Evolutionary conservation across 2,329 filamentous ascomycete species (phyloP).

Genomic region (Alternaria infectoria): DNA sequence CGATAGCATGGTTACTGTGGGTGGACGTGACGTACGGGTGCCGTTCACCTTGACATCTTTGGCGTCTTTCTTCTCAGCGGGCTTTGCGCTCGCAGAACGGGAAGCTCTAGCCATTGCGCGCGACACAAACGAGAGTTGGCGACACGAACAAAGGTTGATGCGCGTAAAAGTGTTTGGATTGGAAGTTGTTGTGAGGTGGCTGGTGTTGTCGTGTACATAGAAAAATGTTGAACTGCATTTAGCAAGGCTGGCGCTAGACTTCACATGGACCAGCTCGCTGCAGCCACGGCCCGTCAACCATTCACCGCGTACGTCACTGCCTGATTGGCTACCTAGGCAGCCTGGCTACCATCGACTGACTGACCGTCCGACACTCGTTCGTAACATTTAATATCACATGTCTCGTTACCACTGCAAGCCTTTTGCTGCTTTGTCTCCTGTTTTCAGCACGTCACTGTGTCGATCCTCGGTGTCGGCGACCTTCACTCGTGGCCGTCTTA

Average conservation of each 20-base stretch:
- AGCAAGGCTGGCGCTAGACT: constrained; percentile 13
- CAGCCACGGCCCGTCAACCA: constrained; percentile 14
- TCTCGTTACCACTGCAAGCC: neutral
- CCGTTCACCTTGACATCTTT: constrained; percentile 40
- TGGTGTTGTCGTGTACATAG: constrained; percentile 35
- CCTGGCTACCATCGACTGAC: neutral
- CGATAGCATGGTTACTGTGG: constrained; percentile 13
- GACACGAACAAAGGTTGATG: constrained; percentile 19
- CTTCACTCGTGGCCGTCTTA: neutral
- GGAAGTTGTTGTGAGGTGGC: constrained; percentile 21
- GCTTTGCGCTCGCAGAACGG: constrained; percentile 37
- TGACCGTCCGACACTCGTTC: constrained; percentile 7
- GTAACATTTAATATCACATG: neutral
- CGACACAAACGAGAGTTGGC: constrained; percentile 14
- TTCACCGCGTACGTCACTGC: constrained; percentile 20
- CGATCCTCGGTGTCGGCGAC: neutral
- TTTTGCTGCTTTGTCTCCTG: neutral
- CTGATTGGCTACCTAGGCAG: constrained; percentile 17
- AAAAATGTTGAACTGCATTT: constrained; percentile 28
- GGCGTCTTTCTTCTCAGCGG: constrained; percentile 30
- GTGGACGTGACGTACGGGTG: constrained; percentile 35
- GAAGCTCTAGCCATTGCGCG: constrained; percentile 40
- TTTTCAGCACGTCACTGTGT: neutral
- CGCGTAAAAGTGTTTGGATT: constrained; percentile 20
- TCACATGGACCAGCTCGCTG: constrained; percentile 4